These are phyloP conservation scores for Populus trichocarpa DNA, from an alignment of 441 rosid species.

Conservation along the genomic window DNA sequence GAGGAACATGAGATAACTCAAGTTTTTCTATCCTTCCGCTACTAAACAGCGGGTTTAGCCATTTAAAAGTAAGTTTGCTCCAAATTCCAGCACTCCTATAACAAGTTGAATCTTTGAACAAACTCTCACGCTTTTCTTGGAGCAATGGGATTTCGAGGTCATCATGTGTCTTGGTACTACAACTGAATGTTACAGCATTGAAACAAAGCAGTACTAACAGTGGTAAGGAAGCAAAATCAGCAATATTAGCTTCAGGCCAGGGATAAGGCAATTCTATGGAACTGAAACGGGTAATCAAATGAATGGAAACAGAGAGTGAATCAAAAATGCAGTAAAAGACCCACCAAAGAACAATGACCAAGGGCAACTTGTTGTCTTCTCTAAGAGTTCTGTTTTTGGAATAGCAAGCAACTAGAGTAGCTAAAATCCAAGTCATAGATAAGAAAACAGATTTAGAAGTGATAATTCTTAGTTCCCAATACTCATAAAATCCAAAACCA, in stretches of 20 bases:
- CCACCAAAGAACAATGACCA: slow-evolving; percentile 55
- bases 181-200: slow-evolving; percentile 21
- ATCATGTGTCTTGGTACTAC: neutral
- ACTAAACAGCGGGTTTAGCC: slow-evolving; percentile 64
- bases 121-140: slow-evolving; percentile 13
- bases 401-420: slow-evolving; percentile 26
- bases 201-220: slow-evolving; percentile 36
- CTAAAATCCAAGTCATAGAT: slow-evolving; percentile 42
- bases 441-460: slow-evolving; percentile 21
- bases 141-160: slow-evolving; percentile 37
- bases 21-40: slow-evolving; percentile 41
- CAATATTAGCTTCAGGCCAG: slow-evolving; percentile 27
- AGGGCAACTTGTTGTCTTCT: slow-evolving; percentile 41
- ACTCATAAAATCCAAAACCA: slow-evolving; percentile 33
- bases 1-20: slow-evolving; percentile 43
- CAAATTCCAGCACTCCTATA: slow-evolving; percentile 44
- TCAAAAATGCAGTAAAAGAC: slow-evolving; percentile 29
- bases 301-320: slow-evolving; percentile 27
- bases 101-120: slow-evolving; percentile 5
- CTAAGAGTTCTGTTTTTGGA: slow-evolving; percentile 20
- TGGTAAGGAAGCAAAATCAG: slow-evolving; percentile 44
- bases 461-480: slow-evolving; percentile 15
- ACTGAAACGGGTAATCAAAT: slow-evolving; percentile 23
- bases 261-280: slow-evolving; percentile 22
- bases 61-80: slow-evolving; percentile 49